Percentiles rank a stretch among this genome's conserved stretches.
Evolutionary conservation across 495 filamentous ascomycete species (phyloP).

Genomic region (Podospora tetraspora): DNA sequence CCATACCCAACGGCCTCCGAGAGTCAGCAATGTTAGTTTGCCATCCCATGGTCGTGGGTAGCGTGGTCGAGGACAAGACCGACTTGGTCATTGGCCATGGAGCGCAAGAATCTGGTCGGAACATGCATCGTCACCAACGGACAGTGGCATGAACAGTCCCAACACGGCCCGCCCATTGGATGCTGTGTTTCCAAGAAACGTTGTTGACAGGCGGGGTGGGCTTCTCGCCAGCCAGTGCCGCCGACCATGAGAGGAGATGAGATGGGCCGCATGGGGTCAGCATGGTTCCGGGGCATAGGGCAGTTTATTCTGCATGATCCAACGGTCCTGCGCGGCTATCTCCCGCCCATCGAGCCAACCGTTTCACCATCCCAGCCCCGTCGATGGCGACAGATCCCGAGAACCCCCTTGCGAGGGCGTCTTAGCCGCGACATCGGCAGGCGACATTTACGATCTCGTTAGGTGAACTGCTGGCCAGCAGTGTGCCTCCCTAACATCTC

Average conservation of each 20-base stretch:
- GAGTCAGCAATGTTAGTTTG: neutral
- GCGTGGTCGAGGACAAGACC: neutral
- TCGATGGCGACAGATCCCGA: neutral
- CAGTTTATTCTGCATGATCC: neutral
- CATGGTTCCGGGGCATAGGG: slow-evolving; percentile 11
- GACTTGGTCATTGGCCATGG: neutral
- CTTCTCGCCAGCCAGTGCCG: slow-evolving; percentile 1
- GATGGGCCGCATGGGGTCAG: slow-evolving; percentile 8
- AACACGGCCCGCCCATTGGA: slow-evolving; percentile 4
- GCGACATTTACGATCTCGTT: neutral
- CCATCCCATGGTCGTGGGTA: neutral
- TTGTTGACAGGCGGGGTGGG: slow-evolving; percentile 1
- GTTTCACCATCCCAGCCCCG: slow-evolving; percentile 13
- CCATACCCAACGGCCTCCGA: neutral
- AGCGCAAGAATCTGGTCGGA: neutral
- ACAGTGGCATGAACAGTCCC: neutral
- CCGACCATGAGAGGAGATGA: neutral
- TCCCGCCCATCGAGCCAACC: slow-evolving; percentile 10
- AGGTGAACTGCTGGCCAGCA: neutral
- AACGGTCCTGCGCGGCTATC: slow-evolving; percentile 12
- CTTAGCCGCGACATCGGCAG: neutral
- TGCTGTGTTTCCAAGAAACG: slow-evolving; percentile 2
- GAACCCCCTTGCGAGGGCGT: neutral
- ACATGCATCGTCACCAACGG: neutral
- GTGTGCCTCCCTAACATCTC: neutral